phyloP scores from a whole-genome alignment of 2,329 filamentous ascomycete species.

The Ophiostoma ips region DNA sequence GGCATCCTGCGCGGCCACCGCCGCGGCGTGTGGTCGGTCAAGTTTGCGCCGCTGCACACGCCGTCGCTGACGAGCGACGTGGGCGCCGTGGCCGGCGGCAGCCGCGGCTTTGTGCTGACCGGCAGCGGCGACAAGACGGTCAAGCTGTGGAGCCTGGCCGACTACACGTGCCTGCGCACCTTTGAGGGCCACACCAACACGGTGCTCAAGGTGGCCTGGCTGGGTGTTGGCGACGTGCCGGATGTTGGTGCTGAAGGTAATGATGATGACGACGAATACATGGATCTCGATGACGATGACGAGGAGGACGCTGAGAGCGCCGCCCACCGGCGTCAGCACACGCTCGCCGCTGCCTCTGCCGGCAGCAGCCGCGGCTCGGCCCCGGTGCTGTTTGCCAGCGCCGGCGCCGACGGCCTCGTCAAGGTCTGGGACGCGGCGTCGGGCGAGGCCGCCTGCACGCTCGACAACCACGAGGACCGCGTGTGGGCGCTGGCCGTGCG shows the following conservation, averaged over 20 bases:
- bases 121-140: constrained; percentile 93
- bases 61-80: constrained; percentile 60
- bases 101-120: constrained; percentile 65
- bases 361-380: background rate
- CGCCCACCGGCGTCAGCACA: background rate
- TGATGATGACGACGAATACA: constrained; percentile 27
- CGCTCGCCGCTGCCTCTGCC: background rate
- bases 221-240: constrained; percentile 40
- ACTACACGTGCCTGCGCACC: constrained; percentile 84
- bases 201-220: constrained; percentile 85
- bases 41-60: constrained; percentile 69
- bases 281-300: constrained; percentile 4
- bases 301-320: background rate
- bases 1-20: constrained; percentile 87
- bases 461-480: constrained; percentile 93
- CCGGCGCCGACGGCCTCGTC: constrained; percentile 85
- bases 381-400: constrained; percentile 59
- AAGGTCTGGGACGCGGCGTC: constrained; percentile 89
- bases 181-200: constrained; percentile 96
- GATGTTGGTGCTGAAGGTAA: constrained; percentile 22
- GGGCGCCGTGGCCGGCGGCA: constrained; percentile 52
- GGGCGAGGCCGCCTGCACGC: constrained; percentile 73
- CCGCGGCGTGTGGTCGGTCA: constrained; percentile 89
- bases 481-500: constrained; percentile 81
- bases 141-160: constrained; percentile 83